phyloP scores from a whole-genome alignment of 306 rosid genomes.

The Dalbergia cultrata region DNA sequence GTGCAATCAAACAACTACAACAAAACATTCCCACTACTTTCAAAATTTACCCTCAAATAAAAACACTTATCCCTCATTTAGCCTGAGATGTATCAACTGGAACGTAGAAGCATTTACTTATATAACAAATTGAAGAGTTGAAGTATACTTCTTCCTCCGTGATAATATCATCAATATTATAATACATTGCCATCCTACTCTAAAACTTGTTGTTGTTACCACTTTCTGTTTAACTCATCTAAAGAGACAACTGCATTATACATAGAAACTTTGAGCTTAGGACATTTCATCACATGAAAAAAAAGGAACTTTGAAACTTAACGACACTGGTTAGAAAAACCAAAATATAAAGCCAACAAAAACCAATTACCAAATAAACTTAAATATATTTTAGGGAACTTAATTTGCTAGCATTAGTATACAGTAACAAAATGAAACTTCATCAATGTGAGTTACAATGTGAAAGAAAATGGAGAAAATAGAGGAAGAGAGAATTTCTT shows the following conservation, averaged over 20 bases:
- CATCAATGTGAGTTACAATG: neutral
- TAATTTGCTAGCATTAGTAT: neutral
- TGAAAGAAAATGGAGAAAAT: neutral
- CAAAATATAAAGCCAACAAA: slow-evolving; percentile 1
- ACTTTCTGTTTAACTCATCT: slow-evolving; percentile 47
- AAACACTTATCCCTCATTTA: slow-evolving; percentile 19
- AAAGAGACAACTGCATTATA: slow-evolving; percentile 37
- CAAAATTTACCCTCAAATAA: slow-evolving; percentile 16
- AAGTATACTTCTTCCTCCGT: slow-evolving; percentile 80
- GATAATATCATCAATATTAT: slow-evolving; percentile 82
- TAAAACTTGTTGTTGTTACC: slow-evolving; percentile 33
- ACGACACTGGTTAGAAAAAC: too few relatives aligned
- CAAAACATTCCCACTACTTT: neutral
- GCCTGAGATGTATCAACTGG: slow-evolving; percentile 11
- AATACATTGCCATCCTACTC: slow-evolving; percentile 73
- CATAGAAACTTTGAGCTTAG: slow-evolving; percentile 13
- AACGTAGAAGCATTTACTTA: neutral
- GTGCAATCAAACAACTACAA: slow-evolving; percentile 8
- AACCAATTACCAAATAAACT: slow-evolving; percentile 26
- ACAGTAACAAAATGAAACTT: neutral
- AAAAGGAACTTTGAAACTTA: too few relatives aligned
- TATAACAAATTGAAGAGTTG: neutral
- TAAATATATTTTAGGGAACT: slow-evolving; percentile 6
- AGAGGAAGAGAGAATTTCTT: neutral
- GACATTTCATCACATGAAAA: neutral